phyloP scores from a whole-genome alignment of 2,329 filamentous ascomycete species.

The Xylogone sp. region DNA sequence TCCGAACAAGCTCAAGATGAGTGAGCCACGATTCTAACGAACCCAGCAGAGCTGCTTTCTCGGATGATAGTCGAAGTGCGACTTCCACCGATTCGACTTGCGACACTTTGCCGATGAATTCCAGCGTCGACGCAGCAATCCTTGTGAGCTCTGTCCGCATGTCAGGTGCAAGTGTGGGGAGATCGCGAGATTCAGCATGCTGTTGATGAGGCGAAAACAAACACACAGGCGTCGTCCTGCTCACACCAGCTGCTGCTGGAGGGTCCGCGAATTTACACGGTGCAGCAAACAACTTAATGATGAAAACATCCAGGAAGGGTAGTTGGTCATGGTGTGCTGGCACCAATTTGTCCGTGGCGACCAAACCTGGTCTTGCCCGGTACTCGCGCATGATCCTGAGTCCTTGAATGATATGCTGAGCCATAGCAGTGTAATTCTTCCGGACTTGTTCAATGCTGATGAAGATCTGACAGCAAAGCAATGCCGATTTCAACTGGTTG shows the following conservation, averaged over 20 bases:
- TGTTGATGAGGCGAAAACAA: conserved; percentile 19
- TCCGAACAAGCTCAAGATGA: conserved; percentile 23
- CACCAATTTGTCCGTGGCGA: conserved; percentile 21
- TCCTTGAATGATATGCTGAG: conserved; percentile 38
- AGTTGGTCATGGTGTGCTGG: conserved; percentile 30
- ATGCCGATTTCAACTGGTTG: conserved; percentile 31
- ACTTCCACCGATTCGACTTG: conserved; percentile 16
- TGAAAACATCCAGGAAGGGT: conserved; percentile 37
- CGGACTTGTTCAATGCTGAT: conserved; percentile 44
- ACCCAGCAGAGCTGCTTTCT: conserved; percentile 29
- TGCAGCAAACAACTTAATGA: conserved; percentile 38
- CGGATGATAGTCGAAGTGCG: conserved; percentile 23
- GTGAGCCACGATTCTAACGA: conserved; percentile 30
- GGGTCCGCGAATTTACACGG: conserved; percentile 37
- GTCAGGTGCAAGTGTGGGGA: conserved; percentile 32
- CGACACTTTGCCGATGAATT: conserved; percentile 29
- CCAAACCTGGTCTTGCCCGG: conserved; percentile 32
- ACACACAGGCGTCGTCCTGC: conserved; percentile 16
- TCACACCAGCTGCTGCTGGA: conserved; percentile 13
- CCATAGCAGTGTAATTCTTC: conserved; percentile 37
- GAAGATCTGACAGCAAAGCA: conserved; percentile 43
- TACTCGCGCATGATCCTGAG: conserved; percentile 40
- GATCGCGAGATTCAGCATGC: conserved; percentile 14
- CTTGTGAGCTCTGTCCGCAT: conserved; percentile 31
- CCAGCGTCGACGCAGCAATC: conserved; percentile 29